phyloP scores from a whole-genome alignment of 306 rosid species.

The Sicyos edulis region DNA sequence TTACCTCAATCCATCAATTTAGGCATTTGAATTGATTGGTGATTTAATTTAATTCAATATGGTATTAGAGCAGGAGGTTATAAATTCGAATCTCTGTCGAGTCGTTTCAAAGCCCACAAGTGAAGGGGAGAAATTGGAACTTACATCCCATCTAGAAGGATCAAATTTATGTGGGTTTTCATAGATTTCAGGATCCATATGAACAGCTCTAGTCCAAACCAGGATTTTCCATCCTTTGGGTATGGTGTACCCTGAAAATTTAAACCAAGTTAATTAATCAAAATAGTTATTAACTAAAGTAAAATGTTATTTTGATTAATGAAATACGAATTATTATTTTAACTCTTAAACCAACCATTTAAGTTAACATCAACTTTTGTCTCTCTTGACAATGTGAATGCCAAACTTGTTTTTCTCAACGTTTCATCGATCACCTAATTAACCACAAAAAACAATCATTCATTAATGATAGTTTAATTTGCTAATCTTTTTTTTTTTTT shows the following conservation, averaged over 20 bases:
- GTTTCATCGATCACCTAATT: constrained; percentile 55
- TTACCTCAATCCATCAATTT: too few relatives aligned
- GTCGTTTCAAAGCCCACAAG: too few relatives aligned
- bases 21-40: too few relatives aligned
- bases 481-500: too few relatives aligned
- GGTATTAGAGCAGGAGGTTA: too few relatives aligned
- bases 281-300: too few relatives aligned
- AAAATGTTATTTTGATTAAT: too few relatives aligned
- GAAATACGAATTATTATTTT: too few relatives aligned
- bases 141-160: constrained; percentile 64
- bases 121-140: too few relatives aligned
- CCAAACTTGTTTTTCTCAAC: constrained; percentile 43
- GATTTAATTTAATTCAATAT: too few relatives aligned
- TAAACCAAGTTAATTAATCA: neutral
- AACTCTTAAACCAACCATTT: constrained; percentile 31
- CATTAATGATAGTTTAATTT: too few relatives aligned
- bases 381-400: constrained; percentile 45
- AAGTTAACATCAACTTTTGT: constrained; percentile 52
- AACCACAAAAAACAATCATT: neutral
- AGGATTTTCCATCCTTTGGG: constrained; percentile 69
- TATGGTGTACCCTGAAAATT: constrained; percentile 41
- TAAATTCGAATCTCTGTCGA: too few relatives aligned
- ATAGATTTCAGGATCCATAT: constrained; percentile 57
- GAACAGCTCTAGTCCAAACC: constrained; percentile 65
- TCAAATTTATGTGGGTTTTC: constrained; percentile 42